Conservation (phyloP, 2,329 filamentous ascomycete genomes). For the Fusarium nygamai region DNA sequence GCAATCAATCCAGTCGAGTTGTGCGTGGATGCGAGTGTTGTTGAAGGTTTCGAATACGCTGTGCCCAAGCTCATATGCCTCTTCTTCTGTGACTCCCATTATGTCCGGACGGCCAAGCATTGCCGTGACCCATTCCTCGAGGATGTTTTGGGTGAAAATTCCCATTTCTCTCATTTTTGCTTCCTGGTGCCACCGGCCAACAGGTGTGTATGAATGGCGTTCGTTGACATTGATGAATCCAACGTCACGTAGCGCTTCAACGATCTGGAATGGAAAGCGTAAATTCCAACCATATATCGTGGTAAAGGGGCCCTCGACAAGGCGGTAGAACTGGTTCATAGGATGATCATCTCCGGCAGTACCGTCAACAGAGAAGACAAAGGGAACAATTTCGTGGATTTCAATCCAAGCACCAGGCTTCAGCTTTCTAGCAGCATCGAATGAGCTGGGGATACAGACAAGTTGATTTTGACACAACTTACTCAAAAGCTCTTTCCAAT, state of each 20-base stretch:
- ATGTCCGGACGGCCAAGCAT: constrained; percentile 47
- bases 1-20: constrained; percentile 50
- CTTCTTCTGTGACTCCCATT: constrained; percentile 48
- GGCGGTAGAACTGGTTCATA: constrained; percentile 47
- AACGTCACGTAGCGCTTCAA: constrained; percentile 41
- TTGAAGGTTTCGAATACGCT: constrained; percentile 47
- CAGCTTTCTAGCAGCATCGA: constrained; percentile 41
- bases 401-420: constrained; percentile 55
- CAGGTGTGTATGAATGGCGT: constrained; percentile 45
- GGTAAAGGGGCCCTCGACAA: constrained; percentile 47
- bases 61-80: constrained; percentile 47
- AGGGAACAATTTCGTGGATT: constrained; percentile 49
- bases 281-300: constrained; percentile 50
- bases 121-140: constrained; percentile 49
- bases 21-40: constrained; percentile 47
- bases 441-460: constrained; percentile 14
- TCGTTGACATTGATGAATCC: constrained; percentile 50
- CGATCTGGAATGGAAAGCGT: constrained; percentile 43
- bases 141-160: constrained; percentile 50
- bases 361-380: constrained; percentile 48
- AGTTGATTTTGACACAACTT: not conserved
- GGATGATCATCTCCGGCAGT: constrained; percentile 44
- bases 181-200: constrained; percentile 53
- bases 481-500: constrained; percentile 58
- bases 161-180: constrained; percentile 50